Evolutionary conservation across 2,329 filamentous ascomycete species (phyloP), one percentile per base, ranked within the genome.

Genomic region (Aureobasidium leucospermi): DNA sequence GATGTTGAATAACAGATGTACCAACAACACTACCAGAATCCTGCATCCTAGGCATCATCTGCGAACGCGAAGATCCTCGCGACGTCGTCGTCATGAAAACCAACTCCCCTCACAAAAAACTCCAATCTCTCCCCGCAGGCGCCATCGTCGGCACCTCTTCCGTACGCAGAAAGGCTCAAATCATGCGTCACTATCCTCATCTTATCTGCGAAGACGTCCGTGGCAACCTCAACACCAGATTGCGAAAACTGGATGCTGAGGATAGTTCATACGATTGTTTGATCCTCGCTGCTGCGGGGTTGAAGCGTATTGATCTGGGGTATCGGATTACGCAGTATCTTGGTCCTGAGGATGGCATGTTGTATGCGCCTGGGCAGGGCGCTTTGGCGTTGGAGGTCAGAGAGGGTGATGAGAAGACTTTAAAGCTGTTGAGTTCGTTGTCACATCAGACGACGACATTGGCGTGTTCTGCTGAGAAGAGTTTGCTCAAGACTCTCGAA

Each of bases 361-460:
- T 96, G 68, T 81, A 96, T 73, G 92, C 93, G 6, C 92, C 96
- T 10, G 92, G 93, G 0, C 92, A 96, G 74, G 92, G 92, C 46
- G 91, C 90, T 0, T 78, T 96, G 56, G 90, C 83, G 2, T 82
- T 96, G 66, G 92, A 96, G 78, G 85, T 89, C 62, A 80, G 91
- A 57, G 81, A 81, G 39, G 84, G 83, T 41, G 91, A 96, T 70
- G 75, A 80, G 58, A 70, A 76, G 48, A 81, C 87, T 57, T 71
- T 82, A 59, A 72, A 76, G 6, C 75, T 94, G 64, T 71, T 96
- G 63, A 73, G 75, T 63, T 74, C 75, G n/a, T 77, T 94, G 53
- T 78, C 82, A 65, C 79, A 90, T 69, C 70, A 79, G 63, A 75
- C 83, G 57, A 86, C 87, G 0, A 85, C 83, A 64, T 75, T 90